These are phyloP conservation scores for Trichoderma sp. DNA, from an alignment of 2,329 filamentous ascomycete genomes.

Conservation along the genomic window DNA sequence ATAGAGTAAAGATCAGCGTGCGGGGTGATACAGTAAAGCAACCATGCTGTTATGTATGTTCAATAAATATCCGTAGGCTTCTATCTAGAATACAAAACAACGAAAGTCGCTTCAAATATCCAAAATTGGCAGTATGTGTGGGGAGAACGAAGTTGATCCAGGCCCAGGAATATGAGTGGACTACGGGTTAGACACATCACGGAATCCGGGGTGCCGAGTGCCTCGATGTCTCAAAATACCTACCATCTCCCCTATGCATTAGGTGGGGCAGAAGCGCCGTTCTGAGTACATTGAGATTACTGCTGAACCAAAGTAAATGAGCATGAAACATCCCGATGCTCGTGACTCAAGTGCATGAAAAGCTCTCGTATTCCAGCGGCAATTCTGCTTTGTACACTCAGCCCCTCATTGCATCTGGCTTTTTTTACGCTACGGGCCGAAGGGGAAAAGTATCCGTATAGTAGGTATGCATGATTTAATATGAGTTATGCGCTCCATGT, in stretches of 20 bases:
- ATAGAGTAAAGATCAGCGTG: constrained; percentile 6
- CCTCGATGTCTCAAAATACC: background rate
- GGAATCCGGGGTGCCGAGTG: background rate
- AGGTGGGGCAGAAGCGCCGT: background rate
- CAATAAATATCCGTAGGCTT: too few species aligned
- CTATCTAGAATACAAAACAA: background rate
- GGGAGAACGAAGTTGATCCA: background rate
- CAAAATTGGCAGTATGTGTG: background rate
- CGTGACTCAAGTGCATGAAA: background rate
- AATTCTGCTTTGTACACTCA: background rate
- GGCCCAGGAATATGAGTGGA: background rate
- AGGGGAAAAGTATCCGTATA: background rate
- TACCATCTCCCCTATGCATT: background rate
- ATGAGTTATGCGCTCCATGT: background rate
- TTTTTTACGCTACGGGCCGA: background rate
- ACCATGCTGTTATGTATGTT: background rate
- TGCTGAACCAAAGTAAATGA: background rate
- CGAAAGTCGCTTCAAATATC: background rate
- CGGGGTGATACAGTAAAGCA: background rate
- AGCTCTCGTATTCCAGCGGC: background rate
- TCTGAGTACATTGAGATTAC: background rate
- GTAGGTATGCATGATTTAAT: background rate
- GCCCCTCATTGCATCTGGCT: background rate
- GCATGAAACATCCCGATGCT: background rate
- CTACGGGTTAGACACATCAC: background rate